These are phyloP conservation scores for Graphilbum fragrans DNA, from an alignment of 2,329 filamentous ascomycete genomes.

Conservation along the genomic window DNA sequence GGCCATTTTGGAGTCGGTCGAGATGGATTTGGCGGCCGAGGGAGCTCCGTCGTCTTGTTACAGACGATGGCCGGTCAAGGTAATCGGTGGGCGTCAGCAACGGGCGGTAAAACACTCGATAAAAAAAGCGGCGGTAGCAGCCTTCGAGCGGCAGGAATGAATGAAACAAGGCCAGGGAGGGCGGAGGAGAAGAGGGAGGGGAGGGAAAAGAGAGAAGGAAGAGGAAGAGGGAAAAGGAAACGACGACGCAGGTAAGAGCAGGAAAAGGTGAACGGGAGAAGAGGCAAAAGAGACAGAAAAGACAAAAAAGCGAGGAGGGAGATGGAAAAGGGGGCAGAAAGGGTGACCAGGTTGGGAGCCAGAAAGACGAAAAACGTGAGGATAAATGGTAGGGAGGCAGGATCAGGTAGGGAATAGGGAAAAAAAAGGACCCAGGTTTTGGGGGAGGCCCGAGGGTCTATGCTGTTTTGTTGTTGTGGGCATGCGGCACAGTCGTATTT, in stretches of 20 bases:
- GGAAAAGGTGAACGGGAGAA: not conserved
- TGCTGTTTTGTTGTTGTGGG: not conserved
- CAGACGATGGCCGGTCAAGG: not conserved
- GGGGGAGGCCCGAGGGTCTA: not conserved
- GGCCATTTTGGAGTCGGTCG: constrained; percentile 56
- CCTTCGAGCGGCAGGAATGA: not conserved
- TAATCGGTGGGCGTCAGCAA: not conserved
- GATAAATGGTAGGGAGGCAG: not conserved
- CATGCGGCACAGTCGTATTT: not conserved
- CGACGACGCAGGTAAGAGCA: not conserved
- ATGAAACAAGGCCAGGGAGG: not conserved
- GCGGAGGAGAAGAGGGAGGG: not conserved
- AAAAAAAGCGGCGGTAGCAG: too few relatives aligned
- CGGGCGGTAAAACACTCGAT: not conserved
- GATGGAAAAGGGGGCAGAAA: not conserved
- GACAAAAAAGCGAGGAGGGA: not conserved
- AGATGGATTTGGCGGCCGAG: too few relatives aligned
- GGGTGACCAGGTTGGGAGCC: not conserved
- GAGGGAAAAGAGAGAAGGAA: not conserved
- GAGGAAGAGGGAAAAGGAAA: not conserved
- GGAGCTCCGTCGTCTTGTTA: too few relatives aligned
- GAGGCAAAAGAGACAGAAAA: not conserved
- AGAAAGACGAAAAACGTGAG: not conserved
- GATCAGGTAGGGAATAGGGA: too few relatives aligned
- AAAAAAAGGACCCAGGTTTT: not conserved